Base-by-base conservation (phyloP, 352 stramenopile species). In the Phytophthora aleatoria region DNA sequence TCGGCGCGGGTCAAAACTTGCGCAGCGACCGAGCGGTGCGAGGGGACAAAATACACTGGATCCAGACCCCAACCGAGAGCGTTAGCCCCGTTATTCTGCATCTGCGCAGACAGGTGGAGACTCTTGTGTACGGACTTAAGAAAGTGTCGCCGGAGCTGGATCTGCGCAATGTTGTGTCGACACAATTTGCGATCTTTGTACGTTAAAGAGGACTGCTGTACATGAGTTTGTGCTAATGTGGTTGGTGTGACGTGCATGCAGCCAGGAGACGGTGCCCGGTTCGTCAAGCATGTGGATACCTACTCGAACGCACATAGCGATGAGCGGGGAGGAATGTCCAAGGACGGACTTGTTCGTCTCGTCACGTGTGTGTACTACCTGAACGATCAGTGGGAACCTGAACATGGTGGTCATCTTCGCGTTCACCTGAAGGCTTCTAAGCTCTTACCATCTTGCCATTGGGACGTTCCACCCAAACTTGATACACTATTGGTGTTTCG, bases 401-500 rank as follows among this genome's bases (percentile, higher is more conserved):
- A 68, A 11, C 71, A 92, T 48, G 80, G 74, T 35, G 89, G 89
- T 12, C 71, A 86, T 8, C 73, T 96, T 44, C 81, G 90, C 6
- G 64, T 96, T 33, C 89, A 91, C 57, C 60, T 85, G 11, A 74
- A 76, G 45, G 52, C 50, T 3, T 60, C 50, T 0, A 28, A 33
- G 44, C 36, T 60, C 5, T 61, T 70, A 49, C 52, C 62, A 35
- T 31, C 41, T 26, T 57, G 28, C 33, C 56, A 71, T 6, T 91
- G 74, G 68, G 94, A 98, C 69, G 58, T 98, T 8, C 52, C 79
- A 28, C 94, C 95, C 2, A 69, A 77, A 56, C 73, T 95, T 8
- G 92, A 98, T 73, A 89, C 91, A 31, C 71, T 98, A 6, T 64
- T 98, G 3, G 61, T 98, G 26, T 98, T 99, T 71, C 85, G 90